Evolutionary conservation across 768 basidiomycete species (phyloP).

Genomic region (Hygrocybe punicea): DNA sequence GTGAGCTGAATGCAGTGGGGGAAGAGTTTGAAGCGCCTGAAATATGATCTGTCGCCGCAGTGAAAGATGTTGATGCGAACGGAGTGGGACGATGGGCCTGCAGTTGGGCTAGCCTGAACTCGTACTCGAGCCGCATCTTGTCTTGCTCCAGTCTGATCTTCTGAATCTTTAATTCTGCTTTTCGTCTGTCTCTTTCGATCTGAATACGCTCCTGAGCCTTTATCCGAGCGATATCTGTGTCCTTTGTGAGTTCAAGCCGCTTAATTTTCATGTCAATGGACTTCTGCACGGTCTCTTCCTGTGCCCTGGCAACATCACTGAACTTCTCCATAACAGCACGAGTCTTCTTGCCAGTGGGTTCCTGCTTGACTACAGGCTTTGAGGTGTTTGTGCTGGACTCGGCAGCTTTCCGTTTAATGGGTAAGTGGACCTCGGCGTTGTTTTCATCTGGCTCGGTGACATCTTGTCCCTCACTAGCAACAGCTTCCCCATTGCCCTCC

Average conservation of each 20-base stretch:
- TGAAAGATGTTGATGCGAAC: neutral
- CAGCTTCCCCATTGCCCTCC: neutral
- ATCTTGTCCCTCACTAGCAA: neutral
- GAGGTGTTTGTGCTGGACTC: constrained; percentile 1
- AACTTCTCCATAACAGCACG: constrained; percentile 2
- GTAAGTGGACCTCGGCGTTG: neutral
- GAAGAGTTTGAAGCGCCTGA: neutral
- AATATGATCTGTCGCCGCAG: neutral
- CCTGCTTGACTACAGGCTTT: neutral
- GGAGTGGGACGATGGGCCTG: neutral
- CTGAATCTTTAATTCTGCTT: constrained; percentile 5
- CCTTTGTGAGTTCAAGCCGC: constrained; percentile 3
- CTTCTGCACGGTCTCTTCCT: constrained; percentile 15
- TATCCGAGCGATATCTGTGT: constrained; percentile 4
- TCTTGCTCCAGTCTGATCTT: neutral
- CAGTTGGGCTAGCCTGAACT: neutral
- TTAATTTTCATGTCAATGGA: constrained; percentile 6
- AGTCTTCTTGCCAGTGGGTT: constrained; percentile 3
- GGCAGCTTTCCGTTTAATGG: constrained; percentile 15
- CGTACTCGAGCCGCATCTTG: neutral
- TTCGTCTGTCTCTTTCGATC: neutral
- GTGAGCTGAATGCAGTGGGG: neutral
- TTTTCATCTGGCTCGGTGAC: neutral
- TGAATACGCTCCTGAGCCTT: neutral
- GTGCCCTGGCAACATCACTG: constrained; percentile 7